These are phyloP conservation scores for Pyrrhoderma lamaoense DNA, from an alignment of 1,284 basidiomycete species.

Conservation along the genomic window DNA sequence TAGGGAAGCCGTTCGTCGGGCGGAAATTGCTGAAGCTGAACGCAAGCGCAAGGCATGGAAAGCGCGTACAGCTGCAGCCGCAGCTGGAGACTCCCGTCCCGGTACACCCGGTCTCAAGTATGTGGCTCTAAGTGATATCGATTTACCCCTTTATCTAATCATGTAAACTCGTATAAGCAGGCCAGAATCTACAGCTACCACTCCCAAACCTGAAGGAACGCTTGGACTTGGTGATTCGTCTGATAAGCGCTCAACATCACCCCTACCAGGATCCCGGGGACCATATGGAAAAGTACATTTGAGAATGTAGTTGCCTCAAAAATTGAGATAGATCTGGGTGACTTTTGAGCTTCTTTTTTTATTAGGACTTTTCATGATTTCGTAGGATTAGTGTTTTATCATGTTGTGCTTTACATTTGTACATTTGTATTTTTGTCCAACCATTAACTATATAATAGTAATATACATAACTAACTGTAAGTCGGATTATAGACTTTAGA, in stretches of 20 bases:
- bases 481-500: too few species aligned
- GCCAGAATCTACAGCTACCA: constrained; percentile 14
- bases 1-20: constrained; percentile 66
- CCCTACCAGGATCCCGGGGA: constrained; percentile 28
- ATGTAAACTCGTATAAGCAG: constrained; percentile 15
- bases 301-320: constrained; percentile 54
- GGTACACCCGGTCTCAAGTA: constrained; percentile 46
- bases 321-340: constrained; percentile 71
- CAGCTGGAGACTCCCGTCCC: constrained; percentile 35
- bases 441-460: too few species aligned
- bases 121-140: constrained; percentile 31
- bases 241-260: constrained; percentile 33
- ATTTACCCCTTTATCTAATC: constrained; percentile 25
- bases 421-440: too few species aligned
- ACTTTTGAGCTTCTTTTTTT: constrained; percentile 43
- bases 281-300: constrained; percentile 36
- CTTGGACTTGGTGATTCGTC: constrained; percentile 25
- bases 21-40: constrained; percentile 63
- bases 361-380: too few species aligned
- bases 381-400: too few species aligned
- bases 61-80: constrained; percentile 34
- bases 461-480: too few species aligned
- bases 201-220: constrained; percentile 19
- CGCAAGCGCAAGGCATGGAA: constrained; percentile 55
- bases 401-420: too few species aligned